A percentile compares a stretch with the other conserved stretches of the same genome.
These are phyloP conservation scores for Entomortierella lignicola DNA, from an alignment of 192 early-diverging fungal species.

Conservation along the genomic window DNA sequence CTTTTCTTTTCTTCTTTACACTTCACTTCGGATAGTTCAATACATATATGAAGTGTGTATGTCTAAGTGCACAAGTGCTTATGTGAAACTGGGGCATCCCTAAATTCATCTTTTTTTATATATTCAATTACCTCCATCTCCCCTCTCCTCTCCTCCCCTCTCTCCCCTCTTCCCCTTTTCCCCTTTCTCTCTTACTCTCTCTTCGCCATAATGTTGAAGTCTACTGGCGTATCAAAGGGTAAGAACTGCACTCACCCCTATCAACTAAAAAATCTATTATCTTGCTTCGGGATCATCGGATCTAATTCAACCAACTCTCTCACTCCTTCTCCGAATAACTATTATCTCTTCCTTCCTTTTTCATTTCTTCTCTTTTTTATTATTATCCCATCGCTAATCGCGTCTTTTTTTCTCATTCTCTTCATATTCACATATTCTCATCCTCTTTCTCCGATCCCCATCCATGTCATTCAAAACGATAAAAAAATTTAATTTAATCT, in stretches of 20 bases:
- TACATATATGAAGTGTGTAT: too few relatives aligned
- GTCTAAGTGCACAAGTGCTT: too few relatives aligned
- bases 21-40: too few relatives aligned
- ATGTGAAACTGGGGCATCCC: too few relatives aligned
- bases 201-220: conserved; percentile 11
- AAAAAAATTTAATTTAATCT: too few relatives aligned
- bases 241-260: background rate
- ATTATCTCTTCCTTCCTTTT: background rate
- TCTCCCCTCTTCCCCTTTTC: too few relatives aligned
- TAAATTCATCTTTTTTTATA: background rate
- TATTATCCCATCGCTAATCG: background rate
- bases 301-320: background rate
- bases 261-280: background rate
- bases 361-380: background rate
- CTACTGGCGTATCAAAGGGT: conserved; percentile 27
- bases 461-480: too few relatives aligned
- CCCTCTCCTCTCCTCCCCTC: background rate
- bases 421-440: too few relatives aligned
- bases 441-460: too few relatives aligned
- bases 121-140: background rate
- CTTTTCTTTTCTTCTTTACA: too few relatives aligned
- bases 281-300: conserved; percentile 8
- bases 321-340: background rate
- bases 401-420: background rate
- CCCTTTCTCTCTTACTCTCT: conserved; percentile 1